Evolutionary conservation across 1,284 basidiomycete species (phyloP).

Genomic region (Xerocomus cyaneibrunnescens): DNA sequence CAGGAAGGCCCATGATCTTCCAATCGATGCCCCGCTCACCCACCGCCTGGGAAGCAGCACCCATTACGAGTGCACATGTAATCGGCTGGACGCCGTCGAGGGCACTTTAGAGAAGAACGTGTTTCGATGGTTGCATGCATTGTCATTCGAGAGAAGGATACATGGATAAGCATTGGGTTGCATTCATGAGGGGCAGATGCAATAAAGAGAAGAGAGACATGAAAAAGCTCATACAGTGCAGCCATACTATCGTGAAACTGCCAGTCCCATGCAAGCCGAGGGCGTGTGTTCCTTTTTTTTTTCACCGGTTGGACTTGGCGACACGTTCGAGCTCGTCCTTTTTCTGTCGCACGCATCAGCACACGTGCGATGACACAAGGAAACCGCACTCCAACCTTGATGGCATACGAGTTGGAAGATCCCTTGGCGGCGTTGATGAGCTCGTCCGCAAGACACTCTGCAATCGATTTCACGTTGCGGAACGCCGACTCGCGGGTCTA

Average conservation of each 20-base stretch:
- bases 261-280: constrained; percentile 7
- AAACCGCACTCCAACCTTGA: constrained; percentile 68
- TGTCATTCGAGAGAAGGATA: constrained; percentile 13
- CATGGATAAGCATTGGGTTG: constrained; percentile 24
- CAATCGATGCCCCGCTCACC: constrained; percentile 1
- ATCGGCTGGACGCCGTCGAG: neutral
- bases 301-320: constrained; percentile 98
- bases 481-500: constrained; percentile 99
- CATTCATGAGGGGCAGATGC: constrained; percentile 26
- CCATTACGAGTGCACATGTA: neutral
- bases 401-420: constrained; percentile 99
- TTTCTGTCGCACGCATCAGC: constrained; percentile 54
- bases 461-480: constrained; percentile 99
- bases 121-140: constrained; percentile 4
- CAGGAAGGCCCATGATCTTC: constrained; percentile 11
- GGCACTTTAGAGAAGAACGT: constrained; percentile 6
- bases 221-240: constrained; percentile 24
- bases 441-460: constrained; percentile 99
- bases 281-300: neutral
- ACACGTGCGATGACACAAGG: neutral
- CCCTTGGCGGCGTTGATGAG: constrained; percentile 99
- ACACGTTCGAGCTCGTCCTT: constrained; percentile 99
- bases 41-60: constrained; percentile 2
- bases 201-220: constrained; percentile 4
- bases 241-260: constrained; percentile 19